Conservation (phyloP, 177 flowering plant species). For the Telopea speciosissima region DNA sequence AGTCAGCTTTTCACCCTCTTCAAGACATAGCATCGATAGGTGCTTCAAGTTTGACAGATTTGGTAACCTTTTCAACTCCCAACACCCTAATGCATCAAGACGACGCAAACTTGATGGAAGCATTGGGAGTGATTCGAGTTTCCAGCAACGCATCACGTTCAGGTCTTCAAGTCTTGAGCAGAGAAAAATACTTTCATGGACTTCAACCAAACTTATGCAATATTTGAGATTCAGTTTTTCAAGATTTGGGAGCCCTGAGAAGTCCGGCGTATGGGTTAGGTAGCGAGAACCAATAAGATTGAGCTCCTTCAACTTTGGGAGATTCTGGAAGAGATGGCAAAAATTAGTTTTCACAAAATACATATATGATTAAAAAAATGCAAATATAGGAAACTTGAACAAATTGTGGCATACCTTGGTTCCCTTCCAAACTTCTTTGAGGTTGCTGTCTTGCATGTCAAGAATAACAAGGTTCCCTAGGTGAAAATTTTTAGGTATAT, state of each 20-base stretch:
- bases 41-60: too few relatives aligned
- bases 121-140: neutral
- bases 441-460: neutral
- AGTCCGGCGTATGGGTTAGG: neutral
- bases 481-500: neutral
- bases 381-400: neutral
- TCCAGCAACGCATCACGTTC: too few relatives aligned
- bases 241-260: neutral
- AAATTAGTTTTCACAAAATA: neutral
- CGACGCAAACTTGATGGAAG: neutral
- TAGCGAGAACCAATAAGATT: neutral
- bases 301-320: neutral
- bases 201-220: conserved; percentile 1
- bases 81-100: too few relatives aligned
- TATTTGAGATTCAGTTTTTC: neutral
- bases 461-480: neutral
- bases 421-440: neutral
- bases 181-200: neutral
- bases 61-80: too few relatives aligned
- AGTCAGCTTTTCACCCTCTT: neutral
- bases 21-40: too few relatives aligned
- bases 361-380: neutral
- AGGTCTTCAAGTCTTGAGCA: neutral
- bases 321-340: neutral
- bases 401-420: neutral